Base-by-base conservation (phyloP, 192 early-diverging fungal genomes). In the Paraglomus occultum region DNA sequence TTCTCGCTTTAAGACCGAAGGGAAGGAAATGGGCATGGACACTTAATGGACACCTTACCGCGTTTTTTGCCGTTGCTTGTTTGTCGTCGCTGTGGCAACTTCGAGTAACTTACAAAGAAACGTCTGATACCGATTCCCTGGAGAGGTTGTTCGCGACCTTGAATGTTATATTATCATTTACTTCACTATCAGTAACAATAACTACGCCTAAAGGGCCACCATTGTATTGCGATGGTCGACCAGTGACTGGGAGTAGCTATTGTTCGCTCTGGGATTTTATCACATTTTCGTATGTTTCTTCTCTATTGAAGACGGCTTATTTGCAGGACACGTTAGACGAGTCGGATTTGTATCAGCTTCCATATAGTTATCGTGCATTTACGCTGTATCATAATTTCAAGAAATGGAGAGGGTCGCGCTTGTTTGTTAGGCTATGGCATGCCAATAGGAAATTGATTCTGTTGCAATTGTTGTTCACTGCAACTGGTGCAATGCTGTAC, bases 201-300 rank as follows among this genome's bases (percentile, higher is more conserved):
- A 74, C 78, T 5, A 72, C 60, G 3, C 61, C 67, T 4, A 73
- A 54, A 60, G 76, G 78, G 9, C 53, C 71, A 38, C 73, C 68
- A 15, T 71, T 70, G 51, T 22, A 75, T 11, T 46, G 64, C 18
- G 57, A 71, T 9, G 69, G 64, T 45, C 65, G 31, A 54, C 54
- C 61, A 15, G 71, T 77, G 15, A 43, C 61, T 11, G 54, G 66
- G 23, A 49, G 74, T 46, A 42, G 50, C 23, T 59, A 72, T 44
- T 67, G 73, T 54, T 77, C 76, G 8, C 68, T 77, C n/a, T 72
- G 70, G 51, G 64, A 70, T 44, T 72, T 64, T 58, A 44, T 77
- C 4, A 46, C 44, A 22, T 80, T 70, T 38, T 51, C 48, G 8
- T 75, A 61, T 52, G 51, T 72, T 23, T 53, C 78, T 10, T 69